These are phyloP conservation scores for Eucalyptus marginata DNA, from an alignment of 345 rosid species.

Conservation along the genomic window DNA sequence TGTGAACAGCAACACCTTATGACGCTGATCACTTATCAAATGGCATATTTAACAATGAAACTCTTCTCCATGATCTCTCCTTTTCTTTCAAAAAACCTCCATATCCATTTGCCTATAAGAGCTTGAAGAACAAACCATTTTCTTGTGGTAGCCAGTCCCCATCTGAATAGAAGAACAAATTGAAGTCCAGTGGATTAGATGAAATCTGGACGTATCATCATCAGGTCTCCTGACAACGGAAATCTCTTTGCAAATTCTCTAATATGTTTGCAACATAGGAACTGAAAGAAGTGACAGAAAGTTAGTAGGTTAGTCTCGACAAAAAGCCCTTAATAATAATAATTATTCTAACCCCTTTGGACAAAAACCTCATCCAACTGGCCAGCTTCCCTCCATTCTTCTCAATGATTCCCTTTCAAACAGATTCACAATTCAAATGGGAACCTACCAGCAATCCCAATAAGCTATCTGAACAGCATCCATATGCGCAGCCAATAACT, in stretches of 20 bases:
- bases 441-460: neutral
- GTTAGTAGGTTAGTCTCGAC: neutral
- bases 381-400: neutral
- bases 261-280: neutral
- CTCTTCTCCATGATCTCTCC: neutral
- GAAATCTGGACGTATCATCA: neutral
- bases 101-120: neutral
- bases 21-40: neutral
- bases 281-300: neutral
- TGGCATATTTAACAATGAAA: neutral
- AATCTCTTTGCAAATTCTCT: neutral
- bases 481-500: neutral
- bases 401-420: neutral
- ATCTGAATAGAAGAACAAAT: neutral
- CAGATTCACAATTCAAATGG: neutral
- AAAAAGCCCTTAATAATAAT: neutral
- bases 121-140: neutral
- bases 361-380: neutral
- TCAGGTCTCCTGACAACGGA: rapidly evolving
- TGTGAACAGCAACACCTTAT: neutral
- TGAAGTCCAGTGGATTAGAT: neutral
- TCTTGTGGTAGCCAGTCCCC: neutral
- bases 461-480: neutral
- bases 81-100: neutral
- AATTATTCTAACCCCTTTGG: neutral